These are phyloP conservation scores for Phaffomyces thermotolerans DNA, from an alignment of 805 yeast species.

Conservation along the genomic window DNA sequence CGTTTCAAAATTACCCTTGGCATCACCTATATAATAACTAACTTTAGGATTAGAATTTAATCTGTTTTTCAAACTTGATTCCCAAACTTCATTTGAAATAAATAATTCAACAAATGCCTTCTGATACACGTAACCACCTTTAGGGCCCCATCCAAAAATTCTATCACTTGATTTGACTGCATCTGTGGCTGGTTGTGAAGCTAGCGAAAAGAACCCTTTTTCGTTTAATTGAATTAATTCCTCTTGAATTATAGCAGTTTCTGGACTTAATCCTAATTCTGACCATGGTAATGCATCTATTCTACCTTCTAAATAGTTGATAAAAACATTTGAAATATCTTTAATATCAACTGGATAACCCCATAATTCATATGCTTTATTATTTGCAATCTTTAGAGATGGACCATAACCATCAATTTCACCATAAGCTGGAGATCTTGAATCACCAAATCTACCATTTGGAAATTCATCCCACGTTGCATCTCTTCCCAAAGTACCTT, in stretches of 20 bases:
- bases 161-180: constrained; percentile 73
- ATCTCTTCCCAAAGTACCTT: constrained; percentile 77
- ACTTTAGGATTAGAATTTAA: constrained; percentile 42
- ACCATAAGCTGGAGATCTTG: constrained; percentile 94
- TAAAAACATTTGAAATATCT: constrained; percentile 64
- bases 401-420: constrained; percentile 98
- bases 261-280: constrained; percentile 77
- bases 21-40: constrained; percentile 71
- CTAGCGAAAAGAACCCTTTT: constrained; percentile 73
- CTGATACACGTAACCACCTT: constrained; percentile 81
- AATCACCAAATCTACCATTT: constrained; percentile 92
- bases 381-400: constrained; percentile 64
- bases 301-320: constrained; percentile 65
- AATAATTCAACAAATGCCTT: constrained; percentile 91
- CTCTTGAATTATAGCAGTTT: constrained; percentile 88
- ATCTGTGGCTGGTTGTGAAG: constrained; percentile 94
- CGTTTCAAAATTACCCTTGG: constrained; percentile 48
- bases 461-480: constrained; percentile 98
- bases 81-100: constrained; percentile 69
- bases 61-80: constrained; percentile 41
- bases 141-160: constrained; percentile 97
- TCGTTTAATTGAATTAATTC: constrained; percentile 75
- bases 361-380: constrained; percentile 69
- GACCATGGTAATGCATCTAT: constrained; percentile 87
- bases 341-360: constrained; percentile 56